Evolutionary conservation across 805 yeast species (phyloP), one percentile per base, ranked within the genome.

Genomic region (Candida odintsovae): DNA sequence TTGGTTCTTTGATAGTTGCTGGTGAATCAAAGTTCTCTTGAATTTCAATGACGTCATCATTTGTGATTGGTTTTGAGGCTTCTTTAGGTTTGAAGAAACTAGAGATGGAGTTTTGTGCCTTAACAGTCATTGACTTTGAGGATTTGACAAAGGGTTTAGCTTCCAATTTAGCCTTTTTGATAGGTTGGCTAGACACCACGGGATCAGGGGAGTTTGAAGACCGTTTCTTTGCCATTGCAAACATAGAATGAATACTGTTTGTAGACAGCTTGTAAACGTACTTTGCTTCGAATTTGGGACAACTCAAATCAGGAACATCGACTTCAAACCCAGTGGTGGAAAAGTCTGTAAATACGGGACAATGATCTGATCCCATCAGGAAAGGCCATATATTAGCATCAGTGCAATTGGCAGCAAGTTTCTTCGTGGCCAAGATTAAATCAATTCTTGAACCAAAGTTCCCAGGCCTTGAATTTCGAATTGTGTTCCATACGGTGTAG

Each of bases 401-500:
- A 3, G 58, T 50, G 1, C 75, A 59, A 9, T 45, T 36, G 0
- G 58, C 45, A 4, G 66, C 55, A 41, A 84, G 50, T 0, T 52
- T 54, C 9, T 65, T 50, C 22, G 84, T 75, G 0, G 76, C 64
- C 7, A 90, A 62, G 6, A 92, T 81, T 53, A 83, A 75, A 62
- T 92, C 99, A 21, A 92, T 83, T 44, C 99, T 70, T 2, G 97
- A 85, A 0, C 99, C 97, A 63, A 75, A 85, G 59, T 92, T 92
- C 1, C 83, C 71, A 1, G 94, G 90, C 26, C 99, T 67, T 19
- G 86, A 76, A 54, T 85, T 85, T 43, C 78, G 76, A 54, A 82
- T 65, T 2, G 90, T 85, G 63, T 90, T 90, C 99, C 99, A 92
- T 41, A 90, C 94, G 0, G 97, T 90, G 60, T 85, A 94, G 77